Evolutionary conservation across 345 rosid genomes (phyloP).

Genomic region (Pistacia vera): DNA sequence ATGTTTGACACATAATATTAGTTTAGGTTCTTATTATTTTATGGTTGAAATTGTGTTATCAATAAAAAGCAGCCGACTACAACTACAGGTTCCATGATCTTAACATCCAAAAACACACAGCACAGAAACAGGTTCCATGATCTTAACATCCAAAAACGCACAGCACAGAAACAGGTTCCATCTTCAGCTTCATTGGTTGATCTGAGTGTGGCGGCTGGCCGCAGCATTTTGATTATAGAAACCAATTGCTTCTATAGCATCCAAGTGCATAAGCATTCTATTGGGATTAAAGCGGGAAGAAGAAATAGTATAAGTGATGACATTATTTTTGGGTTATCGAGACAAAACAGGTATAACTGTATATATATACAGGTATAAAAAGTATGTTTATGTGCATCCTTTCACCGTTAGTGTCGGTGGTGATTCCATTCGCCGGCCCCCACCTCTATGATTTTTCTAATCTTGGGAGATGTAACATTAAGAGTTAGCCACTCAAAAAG

Average conservation of each 20-base stretch:
- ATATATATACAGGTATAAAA: not conserved
- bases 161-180: no score
- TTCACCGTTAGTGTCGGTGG: conserved; percentile 1
- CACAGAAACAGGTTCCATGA: no score
- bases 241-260: not conserved
- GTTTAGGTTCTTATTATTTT: no score
- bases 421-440: not conserved
- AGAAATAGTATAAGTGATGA: not conserved
- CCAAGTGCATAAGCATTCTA: not conserved
- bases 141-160: no score
- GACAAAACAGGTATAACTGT: not conserved
- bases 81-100: no score
- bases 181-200: no score
- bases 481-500: not conserved
- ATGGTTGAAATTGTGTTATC: not conserved
- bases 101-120: no score
- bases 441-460: not conserved
- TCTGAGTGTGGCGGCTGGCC: no score
- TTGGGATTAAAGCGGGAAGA: not conserved
- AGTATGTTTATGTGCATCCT: not conserved
- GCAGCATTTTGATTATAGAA: no score
- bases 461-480: not conserved
- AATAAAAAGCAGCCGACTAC: not conserved
- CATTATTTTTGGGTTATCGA: not conserved
- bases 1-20: no score